Conservation (phyloP, 495 filamentous ascomycete genomes). For the Neurospora cerealis region DNA sequence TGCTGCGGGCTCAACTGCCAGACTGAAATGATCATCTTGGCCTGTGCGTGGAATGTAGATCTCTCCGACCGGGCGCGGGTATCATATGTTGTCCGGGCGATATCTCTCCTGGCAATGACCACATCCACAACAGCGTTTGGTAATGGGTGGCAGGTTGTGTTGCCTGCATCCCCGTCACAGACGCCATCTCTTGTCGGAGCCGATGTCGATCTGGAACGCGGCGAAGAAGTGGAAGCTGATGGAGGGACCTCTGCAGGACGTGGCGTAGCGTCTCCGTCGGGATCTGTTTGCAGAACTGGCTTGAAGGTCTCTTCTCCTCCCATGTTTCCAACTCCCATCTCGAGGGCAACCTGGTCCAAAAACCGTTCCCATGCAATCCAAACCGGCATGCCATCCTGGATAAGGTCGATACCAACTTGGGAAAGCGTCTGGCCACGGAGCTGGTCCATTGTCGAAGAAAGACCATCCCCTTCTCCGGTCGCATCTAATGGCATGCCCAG, state of each 20-base stretch:
- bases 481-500: constrained; percentile 38
- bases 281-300: not conserved
- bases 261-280: constrained; percentile 12
- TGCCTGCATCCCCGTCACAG: constrained; percentile 6
- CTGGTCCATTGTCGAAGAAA: constrained; percentile 26
- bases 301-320: not conserved
- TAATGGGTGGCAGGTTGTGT: constrained; percentile 21
- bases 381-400: constrained; percentile 44
- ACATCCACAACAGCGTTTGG: constrained; percentile 47
- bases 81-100: constrained; percentile 18
- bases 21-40: constrained; percentile 58
- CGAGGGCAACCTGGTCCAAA: constrained; percentile 38
- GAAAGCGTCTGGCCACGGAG: constrained; percentile 48
- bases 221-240: not conserved
- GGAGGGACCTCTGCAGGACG: not conserved
- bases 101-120: constrained; percentile 33
- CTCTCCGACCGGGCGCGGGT: constrained; percentile 18
- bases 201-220: not conserved
- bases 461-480: constrained; percentile 18
- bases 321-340: constrained; percentile 27
- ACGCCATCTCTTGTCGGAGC: not conserved
- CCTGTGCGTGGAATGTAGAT: constrained; percentile 32
- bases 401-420: constrained; percentile 52
- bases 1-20: constrained; percentile 48
- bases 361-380: constrained; percentile 48